A percentile compares a stretch with the other conserved stretches of the same genome.
Conservation (phyloP, 2,329 filamentous ascomycete species). For the Mycosphaerella sp. region DNA sequence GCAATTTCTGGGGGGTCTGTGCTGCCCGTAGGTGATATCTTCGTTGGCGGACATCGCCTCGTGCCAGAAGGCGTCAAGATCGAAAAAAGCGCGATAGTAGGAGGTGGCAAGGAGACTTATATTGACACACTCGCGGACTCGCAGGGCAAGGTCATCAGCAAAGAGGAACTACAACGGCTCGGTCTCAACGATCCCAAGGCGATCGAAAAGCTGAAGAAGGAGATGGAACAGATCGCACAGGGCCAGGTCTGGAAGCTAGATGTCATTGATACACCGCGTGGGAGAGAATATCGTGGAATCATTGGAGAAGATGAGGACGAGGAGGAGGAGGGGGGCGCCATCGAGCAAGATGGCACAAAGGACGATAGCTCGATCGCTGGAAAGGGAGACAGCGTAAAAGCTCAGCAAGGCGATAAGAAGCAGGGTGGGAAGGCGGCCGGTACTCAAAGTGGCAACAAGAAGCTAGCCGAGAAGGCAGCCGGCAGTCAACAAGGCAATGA, state of each 20-base stretch:
- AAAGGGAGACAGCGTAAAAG: constrained; percentile 37
- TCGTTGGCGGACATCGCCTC: constrained; percentile 52
- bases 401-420: constrained; percentile 15
- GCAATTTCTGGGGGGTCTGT: constrained; percentile 6
- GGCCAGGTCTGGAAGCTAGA: constrained; percentile 75
- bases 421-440: not conserved
- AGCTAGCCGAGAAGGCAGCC: constrained; percentile 9
- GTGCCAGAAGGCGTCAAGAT: constrained; percentile 52
- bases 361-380: constrained; percentile 3
- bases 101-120: constrained; percentile 50
- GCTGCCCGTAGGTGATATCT: constrained; percentile 50
- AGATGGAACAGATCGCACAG: constrained; percentile 63
- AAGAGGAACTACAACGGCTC: constrained; percentile 50
- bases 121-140: constrained; percentile 50
- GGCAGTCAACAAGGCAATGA: constrained; percentile 7
- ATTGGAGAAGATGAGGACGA: constrained; percentile 54
- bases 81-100: constrained; percentile 47
- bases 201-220: constrained; percentile 62
- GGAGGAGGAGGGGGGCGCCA: constrained; percentile 26
- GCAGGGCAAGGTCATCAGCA: constrained; percentile 44
- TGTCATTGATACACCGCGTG: constrained; percentile 62
- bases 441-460: constrained; percentile 13
- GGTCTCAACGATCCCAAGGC: constrained; percentile 62
- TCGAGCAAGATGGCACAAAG: constrained; percentile 33
- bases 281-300: constrained; percentile 63